Conservation (phyloP, 2,329 filamentous ascomycete species). For the Monosporascus sp. region DNA sequence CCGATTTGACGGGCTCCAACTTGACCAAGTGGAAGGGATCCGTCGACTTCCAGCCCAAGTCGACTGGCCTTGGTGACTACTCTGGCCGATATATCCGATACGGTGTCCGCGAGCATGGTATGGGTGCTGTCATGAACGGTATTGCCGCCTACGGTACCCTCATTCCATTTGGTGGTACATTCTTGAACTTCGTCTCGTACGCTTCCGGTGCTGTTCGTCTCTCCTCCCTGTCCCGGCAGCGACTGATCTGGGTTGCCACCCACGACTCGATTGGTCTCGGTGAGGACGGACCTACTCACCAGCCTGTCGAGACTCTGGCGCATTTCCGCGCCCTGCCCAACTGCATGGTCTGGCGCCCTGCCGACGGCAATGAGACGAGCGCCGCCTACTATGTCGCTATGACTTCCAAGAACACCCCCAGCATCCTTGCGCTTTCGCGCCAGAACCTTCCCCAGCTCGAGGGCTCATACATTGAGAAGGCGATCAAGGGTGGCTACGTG, state of each 20-base stretch:
- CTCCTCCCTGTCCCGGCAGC: slow-evolving; percentile 84
- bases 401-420: slow-evolving; percentile 83
- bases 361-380: slow-evolving; percentile 96
- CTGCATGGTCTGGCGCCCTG: slow-evolving; percentile 98
- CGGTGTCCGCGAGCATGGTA: slow-evolving; percentile 86
- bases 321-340: slow-evolving; percentile 99
- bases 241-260: slow-evolving; percentile 91
- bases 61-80: slow-evolving; percentile 82
- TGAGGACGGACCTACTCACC: slow-evolving; percentile 97
- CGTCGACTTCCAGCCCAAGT: slow-evolving; percentile 92
- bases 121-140: slow-evolving; percentile 94
- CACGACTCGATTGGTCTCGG: slow-evolving; percentile 99
- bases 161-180: slow-evolving; percentile 91
- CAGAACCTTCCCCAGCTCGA: slow-evolving; percentile 99
- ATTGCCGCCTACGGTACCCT: slow-evolving; percentile 91
- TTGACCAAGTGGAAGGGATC: slow-evolving; percentile 97
- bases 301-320: slow-evolving; percentile 96
- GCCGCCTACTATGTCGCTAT: slow-evolving; percentile 96
- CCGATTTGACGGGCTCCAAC: slow-evolving; percentile 97
- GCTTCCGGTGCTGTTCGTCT: slow-evolving; percentile 92
- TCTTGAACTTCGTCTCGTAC: slow-evolving; percentile 99
- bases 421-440: slow-evolving; percentile 89
- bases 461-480: slow-evolving; percentile 83
- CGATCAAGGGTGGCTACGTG: slow-evolving; percentile 93
- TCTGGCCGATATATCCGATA: slow-evolving; percentile 88